Evolutionary conservation across 1,284 basidiomycete genomes (phyloP).

Genomic region (Ganoderma boninense): DNA sequence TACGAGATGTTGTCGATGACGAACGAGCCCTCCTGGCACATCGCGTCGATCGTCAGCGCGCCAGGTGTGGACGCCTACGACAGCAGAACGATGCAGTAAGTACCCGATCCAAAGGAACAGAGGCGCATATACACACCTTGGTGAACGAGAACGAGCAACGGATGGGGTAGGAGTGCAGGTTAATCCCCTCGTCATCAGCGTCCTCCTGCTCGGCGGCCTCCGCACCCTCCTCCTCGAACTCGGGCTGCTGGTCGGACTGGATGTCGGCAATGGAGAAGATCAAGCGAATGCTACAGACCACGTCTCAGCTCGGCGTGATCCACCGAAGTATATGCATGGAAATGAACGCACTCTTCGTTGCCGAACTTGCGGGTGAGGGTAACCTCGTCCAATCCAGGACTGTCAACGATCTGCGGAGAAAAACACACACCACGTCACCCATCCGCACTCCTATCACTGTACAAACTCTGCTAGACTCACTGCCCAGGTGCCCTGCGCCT

Average conservation of each 20-base stretch:
- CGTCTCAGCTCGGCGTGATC: not conserved
- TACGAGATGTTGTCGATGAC: conserved; percentile 90
- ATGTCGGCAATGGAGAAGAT: conserved; percentile 89
- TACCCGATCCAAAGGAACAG: not conserved
- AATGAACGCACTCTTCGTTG: conserved; percentile 80
- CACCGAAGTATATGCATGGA: not conserved
- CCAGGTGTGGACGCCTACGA: conserved; percentile 52
- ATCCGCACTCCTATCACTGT: not conserved
- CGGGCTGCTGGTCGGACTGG: conserved; percentile 57
- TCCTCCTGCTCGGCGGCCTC: conserved; percentile 52
- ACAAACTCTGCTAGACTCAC: conserved; percentile 47
- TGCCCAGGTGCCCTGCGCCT: conserved; percentile 79
- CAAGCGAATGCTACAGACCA: conserved; percentile 66
- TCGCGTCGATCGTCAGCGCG: conserved; percentile 82
- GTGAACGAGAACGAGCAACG: conserved; percentile 86
- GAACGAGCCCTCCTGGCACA: conserved; percentile 87
- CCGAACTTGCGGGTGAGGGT: conserved; percentile 86
- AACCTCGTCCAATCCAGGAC: conserved; percentile 84
- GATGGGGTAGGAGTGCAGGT: conserved; percentile 66
- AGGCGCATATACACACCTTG: conserved; percentile 62
- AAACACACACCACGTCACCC: not conserved
- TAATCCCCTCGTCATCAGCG: conserved; percentile 47
- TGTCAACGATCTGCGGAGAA: conserved; percentile 71
- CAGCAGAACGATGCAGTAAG: conserved; percentile 9
- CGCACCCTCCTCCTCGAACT: conserved; percentile 48